Base-by-base conservation (phyloP, 1,284 basidiomycete species). In the Flammula alnicola region DNA sequence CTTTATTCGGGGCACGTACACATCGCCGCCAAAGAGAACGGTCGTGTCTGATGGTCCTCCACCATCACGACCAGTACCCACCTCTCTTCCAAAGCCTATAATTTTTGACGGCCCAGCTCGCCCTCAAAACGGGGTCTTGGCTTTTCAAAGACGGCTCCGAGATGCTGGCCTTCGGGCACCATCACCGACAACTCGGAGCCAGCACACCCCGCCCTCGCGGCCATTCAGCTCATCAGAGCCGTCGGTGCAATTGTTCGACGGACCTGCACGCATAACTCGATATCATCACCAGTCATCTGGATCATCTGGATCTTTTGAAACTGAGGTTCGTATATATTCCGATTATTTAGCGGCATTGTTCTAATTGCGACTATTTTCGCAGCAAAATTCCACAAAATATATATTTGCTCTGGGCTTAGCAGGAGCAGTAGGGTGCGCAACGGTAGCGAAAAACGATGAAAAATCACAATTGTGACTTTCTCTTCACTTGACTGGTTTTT, bases 41-140 rank as follows among this genome's bases (percentile, higher is more conserved):
- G 25, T n/a, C n/a, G n/a, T n/a, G n/a, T n/a, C n/a, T n/a, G n/a
- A n/a, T n/a, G n/a, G 32, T 39, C 30, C 47, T 33, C 25, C 48
- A 37, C 40, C 35, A 47, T 52, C 45, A 48, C 64, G 36, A 47
- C 61, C 60, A 54, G 60, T 40, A 23, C 62, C 58, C 0, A 41
- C 59, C 6, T 53, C 66, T 0, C 69, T 77, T 29, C 75, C 77
- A 31, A 57, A 72, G 37, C 72, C 76, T 14, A 58, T 74, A 29
- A 57, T 72, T 7, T 77, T 78, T 45, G 76, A 77, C 30, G 76
- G 76, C 5, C 76, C 76, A 2, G 72, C 76, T 7, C 62, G 69
- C 26, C 73, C 74, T 8, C 61, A 60, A 35, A 67, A 68, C 19
- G 60, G 65, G 36, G 55, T 60, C 1, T 52, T 60, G 6, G 56